Evolutionary conservation across 1,284 basidiomycete genomes (phyloP), one percentile per base, ranked within the genome.

Genomic region (Vanrija humicola): DNA sequence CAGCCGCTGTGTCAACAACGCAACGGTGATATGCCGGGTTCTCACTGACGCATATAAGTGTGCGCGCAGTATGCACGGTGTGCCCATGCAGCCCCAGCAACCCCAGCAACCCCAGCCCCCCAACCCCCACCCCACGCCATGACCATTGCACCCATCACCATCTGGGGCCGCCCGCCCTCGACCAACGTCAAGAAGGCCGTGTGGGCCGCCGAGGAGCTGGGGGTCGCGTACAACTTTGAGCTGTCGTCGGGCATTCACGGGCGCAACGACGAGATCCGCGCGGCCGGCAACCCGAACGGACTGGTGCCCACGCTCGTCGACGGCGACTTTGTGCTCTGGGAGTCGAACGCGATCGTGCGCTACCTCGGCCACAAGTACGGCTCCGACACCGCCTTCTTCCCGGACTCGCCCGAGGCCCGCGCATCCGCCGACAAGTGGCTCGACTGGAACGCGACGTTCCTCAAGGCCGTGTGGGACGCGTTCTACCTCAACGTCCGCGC

Each of bases 101-200:
- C n/a, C n/a, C n/a, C 26, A 26, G 12, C 34, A 34, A 12, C 34
- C 14, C 34, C 34, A 15, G 12, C 34, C 34, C 9, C 12, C 34
- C 34, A 5, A 14, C 0, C n/a, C n/a, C 25, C 12, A 12, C 10
- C n/a, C 15, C 16, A 10, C 10, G 10, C 44, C 16, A 46, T 46
- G 45, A 19, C 45, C 7, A 34, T 9, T 28, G 29, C 46, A 9
- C 44, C 34, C 34, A 12, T 59, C 23, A 59, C 43, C 23, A 59
- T 59, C 47, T 59, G 58, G 58, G 58, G 58, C 12, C 58, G 58
- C 12, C 29, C 18, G 39, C 55, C 55, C 54, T 47, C 44, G 29
- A 46, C 18, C 19, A 59, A 59, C 54, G 58, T 59, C n/a, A 52
- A 88, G 48, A 59, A 59, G 47, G 50, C 38, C 38, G 34, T 55